Conservation (phyloP, 148 eudicot species). For the Dysphania ambrosioides region DNA sequence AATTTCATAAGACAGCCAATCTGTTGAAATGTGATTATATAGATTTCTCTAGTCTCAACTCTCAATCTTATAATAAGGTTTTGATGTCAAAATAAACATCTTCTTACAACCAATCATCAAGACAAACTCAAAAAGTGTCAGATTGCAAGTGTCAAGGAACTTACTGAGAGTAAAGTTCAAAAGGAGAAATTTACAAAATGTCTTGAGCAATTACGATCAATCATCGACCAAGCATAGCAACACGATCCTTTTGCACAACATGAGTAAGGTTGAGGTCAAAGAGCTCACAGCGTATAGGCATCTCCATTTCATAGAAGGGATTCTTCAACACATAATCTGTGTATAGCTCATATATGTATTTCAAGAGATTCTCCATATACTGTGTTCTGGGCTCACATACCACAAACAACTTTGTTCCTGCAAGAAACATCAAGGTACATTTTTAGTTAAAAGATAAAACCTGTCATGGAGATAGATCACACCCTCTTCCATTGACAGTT, state of each 20-base stretch:
- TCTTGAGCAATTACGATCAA: neutral
- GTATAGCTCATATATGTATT: conserved; percentile 75
- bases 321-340: conserved; percentile 88
- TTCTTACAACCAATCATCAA: neutral
- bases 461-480: neutral
- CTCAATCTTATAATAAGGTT: too few relatives aligned
- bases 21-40: too few relatives aligned
- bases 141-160: neutral
- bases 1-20: too few relatives aligned
- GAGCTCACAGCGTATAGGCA: conserved; percentile 97
- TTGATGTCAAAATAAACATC: neutral
- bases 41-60: too few relatives aligned
- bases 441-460: neutral
- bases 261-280: conserved; percentile 80
- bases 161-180: conserved; percentile 2
- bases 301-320: conserved; percentile 96
- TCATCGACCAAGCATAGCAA: conserved; percentile 73
- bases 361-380: conserved; percentile 67
- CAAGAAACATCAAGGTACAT: conserved; percentile 6
- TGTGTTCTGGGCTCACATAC: conserved; percentile 74
- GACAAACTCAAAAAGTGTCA: neutral
- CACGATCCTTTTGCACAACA: conserved; percentile 80
- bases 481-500: neutral
- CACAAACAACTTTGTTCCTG: conserved; percentile 86
- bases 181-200: conserved; percentile 7